A percentile compares a stretch with the other conserved stretches of the same genome.
Evolutionary conservation across 768 basidiomycete species (phyloP).

Genomic region (Leccinum pellstonianum): DNA sequence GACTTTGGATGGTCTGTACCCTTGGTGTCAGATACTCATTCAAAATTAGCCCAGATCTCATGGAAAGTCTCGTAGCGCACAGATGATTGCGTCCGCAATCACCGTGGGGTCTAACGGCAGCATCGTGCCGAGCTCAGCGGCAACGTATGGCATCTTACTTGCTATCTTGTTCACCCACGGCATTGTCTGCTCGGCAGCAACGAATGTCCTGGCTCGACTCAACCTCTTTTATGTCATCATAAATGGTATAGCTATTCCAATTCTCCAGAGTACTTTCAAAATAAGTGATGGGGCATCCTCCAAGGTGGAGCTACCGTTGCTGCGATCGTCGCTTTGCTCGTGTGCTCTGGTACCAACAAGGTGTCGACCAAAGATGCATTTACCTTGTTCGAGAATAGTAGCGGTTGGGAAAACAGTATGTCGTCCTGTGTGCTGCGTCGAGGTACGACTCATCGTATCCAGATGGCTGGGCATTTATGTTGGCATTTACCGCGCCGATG

Average conservation of each 20-base stretch:
- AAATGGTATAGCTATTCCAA: slow-evolving; percentile 44
- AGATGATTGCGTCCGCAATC: too few relatives aligned
- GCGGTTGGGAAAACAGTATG: slow-evolving; percentile 63
- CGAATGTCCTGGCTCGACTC: too few relatives aligned
- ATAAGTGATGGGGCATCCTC: slow-evolving; percentile 1
- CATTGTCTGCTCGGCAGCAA: too few relatives aligned
- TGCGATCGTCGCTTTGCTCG: slow-evolving; percentile 60
- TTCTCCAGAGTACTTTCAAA: background rate
- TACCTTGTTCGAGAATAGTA: slow-evolving; percentile 67
- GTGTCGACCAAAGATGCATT: slow-evolving; percentile 70
- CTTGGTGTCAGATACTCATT: too few relatives aligned
- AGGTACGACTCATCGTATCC: background rate
- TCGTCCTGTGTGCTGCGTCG: background rate
- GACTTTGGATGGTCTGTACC: too few relatives aligned
- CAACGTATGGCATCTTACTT: too few relatives aligned
- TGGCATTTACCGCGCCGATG: slow-evolving; percentile 74
- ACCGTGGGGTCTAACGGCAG: too few relatives aligned
- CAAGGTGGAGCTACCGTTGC: slow-evolving; percentile 64
- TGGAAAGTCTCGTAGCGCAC: too few relatives aligned
- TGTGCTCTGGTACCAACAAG: slow-evolving; percentile 50
- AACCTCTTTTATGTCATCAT: slow-evolving; percentile 63
- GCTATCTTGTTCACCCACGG: too few relatives aligned
- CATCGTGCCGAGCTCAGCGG: too few relatives aligned
- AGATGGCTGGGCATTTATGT: slow-evolving; percentile 74
- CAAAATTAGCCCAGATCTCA: too few relatives aligned